phyloP scores from a whole-genome alignment of 805 yeast species.

The Monosporozyma servazzii region DNA sequence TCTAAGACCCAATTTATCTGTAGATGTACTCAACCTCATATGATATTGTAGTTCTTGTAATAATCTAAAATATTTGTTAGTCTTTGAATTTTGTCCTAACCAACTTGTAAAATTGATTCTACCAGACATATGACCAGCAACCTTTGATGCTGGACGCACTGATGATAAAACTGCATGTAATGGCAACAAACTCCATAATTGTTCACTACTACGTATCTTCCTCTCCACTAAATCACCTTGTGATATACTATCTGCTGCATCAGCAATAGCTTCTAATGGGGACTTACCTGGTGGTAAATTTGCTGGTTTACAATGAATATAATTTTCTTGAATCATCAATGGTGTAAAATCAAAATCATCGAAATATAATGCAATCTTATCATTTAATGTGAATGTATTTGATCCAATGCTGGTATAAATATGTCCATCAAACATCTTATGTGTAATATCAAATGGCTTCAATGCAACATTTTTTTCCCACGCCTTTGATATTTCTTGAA shows the following conservation, averaged over 20 bases:
- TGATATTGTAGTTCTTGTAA: constrained; percentile 86
- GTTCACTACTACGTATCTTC: constrained; percentile 81
- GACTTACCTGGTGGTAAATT: constrained; percentile 35
- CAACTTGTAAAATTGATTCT: constrained; percentile 74
- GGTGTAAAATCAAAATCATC: constrained; percentile 94
- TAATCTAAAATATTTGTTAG: constrained; percentile 64
- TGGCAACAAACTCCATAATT: constrained; percentile 90
- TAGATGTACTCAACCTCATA: constrained; percentile 68
- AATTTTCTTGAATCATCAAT: constrained; percentile 92
- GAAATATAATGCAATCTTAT: constrained; percentile 80
- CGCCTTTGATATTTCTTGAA: constrained; percentile 49
- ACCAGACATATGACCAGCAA: constrained; percentile 62
- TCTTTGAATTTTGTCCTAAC: constrained; percentile 85
- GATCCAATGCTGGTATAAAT: constrained; percentile 40
- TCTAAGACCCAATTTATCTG: constrained; percentile 66
- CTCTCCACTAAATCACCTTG: constrained; percentile 73
- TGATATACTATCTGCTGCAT: constrained; percentile 84
- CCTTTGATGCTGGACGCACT: constrained; percentile 64
- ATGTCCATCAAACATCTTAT: constrained; percentile 52
- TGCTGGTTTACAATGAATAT: constrained; percentile 56
- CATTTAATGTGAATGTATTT: constrained; percentile 53
- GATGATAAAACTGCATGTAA: constrained; percentile 82
- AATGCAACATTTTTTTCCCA: constrained; percentile 90
- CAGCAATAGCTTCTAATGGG: constrained; percentile 54
- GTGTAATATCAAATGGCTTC: constrained; percentile 86